Evolutionary conservation across 1,139 yeast species (phyloP), one percentile per base, ranked within the genome.

Genomic region (Magnusiomyces suaveolens): DNA sequence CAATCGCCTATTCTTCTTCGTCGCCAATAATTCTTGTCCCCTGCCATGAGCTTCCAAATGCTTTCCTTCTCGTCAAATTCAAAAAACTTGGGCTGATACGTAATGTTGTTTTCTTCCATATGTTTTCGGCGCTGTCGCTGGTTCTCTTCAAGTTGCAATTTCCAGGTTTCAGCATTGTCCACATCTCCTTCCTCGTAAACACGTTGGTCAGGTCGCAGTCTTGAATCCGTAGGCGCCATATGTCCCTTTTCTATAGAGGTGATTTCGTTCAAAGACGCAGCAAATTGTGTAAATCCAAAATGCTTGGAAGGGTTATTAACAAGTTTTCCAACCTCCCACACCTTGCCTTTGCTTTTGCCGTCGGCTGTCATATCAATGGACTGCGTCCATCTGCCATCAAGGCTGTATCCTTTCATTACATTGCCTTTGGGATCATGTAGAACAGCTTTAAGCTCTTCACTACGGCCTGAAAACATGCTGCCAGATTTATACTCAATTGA

Each of bases 221-320:
- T 79, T 2, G 96, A 86, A 66, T 92, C 98, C 0, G 95, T 87
- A 3, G 90, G 92, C 2, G 97, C 83, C 51, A 90, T 63, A 1
- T 68, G 58, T 14, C 75, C 84, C 39, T 77, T 66, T 66, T 88
- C 96, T 32, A 90, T 71, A 2, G 69, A 72, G 0, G 96, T 87
- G 46, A 88, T 78, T 59, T 87, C 86, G 65, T 89, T 88, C 66
- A 92, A 75, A 43, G 84, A 78, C 12, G 95, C 88, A 0, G 96
- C 83, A 71, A 84, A 92, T 56, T 76, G 74, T 0, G 96, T 84
- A 66, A 88, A 88, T 0, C 98, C 98, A 71, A 83, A 92, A 65
- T 87, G 85, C 59, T 77, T 75, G 47, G 74, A 74, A 44, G 79
- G 70, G 52, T 83, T 73, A 0, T 78, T 74, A n/a, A 89, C 77